phyloP scores from a whole-genome alignment of 2,329 filamentous ascomycete genomes.

The Endocalyx cinctus region DNA sequence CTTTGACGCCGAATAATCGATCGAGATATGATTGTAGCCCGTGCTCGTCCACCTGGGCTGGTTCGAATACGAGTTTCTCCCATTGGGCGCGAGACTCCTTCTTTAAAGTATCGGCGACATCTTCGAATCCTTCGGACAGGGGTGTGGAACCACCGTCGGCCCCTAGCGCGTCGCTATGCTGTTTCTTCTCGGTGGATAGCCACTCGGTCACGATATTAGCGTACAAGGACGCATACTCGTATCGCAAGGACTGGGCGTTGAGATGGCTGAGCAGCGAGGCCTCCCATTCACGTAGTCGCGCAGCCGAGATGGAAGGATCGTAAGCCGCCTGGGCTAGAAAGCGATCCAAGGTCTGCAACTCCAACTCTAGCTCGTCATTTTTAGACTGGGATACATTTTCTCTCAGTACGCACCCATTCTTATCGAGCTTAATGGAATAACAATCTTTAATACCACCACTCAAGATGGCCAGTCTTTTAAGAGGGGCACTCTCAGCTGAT shows the following conservation, averaged over 20 bases:
- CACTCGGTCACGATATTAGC: slow-evolving; percentile 44
- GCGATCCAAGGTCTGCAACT: slow-evolving; percentile 34
- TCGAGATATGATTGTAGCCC: slow-evolving; percentile 36
- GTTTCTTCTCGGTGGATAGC: slow-evolving; percentile 29
- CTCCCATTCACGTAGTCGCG: slow-evolving; percentile 30
- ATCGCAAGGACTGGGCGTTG: slow-evolving; percentile 36
- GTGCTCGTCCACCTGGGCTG: slow-evolving; percentile 30
- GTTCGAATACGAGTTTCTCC: slow-evolving; percentile 40
- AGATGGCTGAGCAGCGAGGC: slow-evolving; percentile 32
- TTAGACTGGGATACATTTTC: slow-evolving; percentile 20
- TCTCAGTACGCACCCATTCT: too few relatives aligned
- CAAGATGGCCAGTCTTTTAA: slow-evolving; percentile 28
- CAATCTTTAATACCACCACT: slow-evolving; percentile 31
- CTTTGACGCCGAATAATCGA: slow-evolving; percentile 33
- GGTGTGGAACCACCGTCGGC: too few relatives aligned
- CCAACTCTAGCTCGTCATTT: slow-evolving; percentile 23
- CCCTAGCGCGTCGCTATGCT: slow-evolving; percentile 6
- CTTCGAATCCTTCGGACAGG: slow-evolving; percentile 35
- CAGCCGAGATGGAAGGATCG: slow-evolving; percentile 35
- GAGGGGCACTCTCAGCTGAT: slow-evolving; percentile 17
- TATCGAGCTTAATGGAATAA: slow-evolving; percentile 28
- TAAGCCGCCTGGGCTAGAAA: slow-evolving; percentile 36
- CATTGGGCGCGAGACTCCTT: slow-evolving; percentile 36
- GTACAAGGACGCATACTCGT: slow-evolving; percentile 40
- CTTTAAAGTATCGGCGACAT: slow-evolving; percentile 36